These are phyloP conservation scores for Stenogyne calaminthoides DNA, from an alignment of 305 asterid species.

Conservation along the genomic window DNA sequence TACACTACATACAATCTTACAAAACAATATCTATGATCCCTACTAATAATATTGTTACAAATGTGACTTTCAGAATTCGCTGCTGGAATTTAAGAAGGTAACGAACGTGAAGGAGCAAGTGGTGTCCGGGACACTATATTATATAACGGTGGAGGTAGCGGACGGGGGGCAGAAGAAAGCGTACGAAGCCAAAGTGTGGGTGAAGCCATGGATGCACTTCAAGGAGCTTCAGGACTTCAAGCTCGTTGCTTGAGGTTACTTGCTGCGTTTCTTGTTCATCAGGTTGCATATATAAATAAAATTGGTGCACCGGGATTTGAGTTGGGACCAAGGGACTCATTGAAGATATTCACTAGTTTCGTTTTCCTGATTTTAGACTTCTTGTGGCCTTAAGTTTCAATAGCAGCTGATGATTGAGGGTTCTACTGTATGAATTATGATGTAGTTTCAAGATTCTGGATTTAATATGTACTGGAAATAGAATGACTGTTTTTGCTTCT, in stretches of 20 bases:
- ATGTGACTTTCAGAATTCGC: conserved; percentile 37
- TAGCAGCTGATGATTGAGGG: conserved; percentile 16
- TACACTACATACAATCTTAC: background rate
- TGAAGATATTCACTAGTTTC: background rate
- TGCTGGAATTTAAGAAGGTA: conserved; percentile 55
- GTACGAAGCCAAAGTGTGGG: conserved; percentile 78
- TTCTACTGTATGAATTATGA: background rate
- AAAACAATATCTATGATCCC: background rate
- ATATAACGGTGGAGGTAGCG: conserved; percentile 53
- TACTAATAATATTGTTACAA: background rate
- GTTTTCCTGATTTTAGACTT: background rate
- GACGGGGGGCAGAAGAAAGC: conserved; percentile 46
- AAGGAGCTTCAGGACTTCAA: conserved; percentile 69
- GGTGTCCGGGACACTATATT: conserved; percentile 57
- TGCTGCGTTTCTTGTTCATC: conserved; percentile 15
- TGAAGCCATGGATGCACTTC: conserved; percentile 65
- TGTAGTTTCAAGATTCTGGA: background rate
- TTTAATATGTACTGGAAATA: background rate
- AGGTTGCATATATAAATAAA: conserved; percentile 20
- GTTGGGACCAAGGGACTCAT: background rate
- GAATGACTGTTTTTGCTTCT: background rate
- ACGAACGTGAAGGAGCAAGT: conserved; percentile 56
- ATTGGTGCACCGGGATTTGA: background rate
- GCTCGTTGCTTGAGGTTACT: conserved; percentile 47
- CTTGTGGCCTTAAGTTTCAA: conserved; percentile 20